Evolutionary conservation across 2,329 filamentous ascomycete species (phyloP), one percentile per base, ranked within the genome.

Genomic region (Claviceps pazoutovae): DNA sequence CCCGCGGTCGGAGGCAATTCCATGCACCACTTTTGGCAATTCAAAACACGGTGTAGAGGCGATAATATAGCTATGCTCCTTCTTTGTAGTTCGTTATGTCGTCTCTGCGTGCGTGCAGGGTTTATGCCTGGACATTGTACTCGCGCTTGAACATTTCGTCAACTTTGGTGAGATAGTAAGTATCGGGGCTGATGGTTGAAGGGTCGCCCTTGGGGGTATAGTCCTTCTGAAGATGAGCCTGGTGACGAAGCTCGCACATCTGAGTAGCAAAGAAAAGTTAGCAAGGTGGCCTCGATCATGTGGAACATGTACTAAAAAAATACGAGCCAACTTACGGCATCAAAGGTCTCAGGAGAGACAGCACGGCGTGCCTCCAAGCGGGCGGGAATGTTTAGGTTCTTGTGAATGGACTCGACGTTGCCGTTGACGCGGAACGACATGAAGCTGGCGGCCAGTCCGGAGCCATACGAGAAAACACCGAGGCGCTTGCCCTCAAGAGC

Each of bases 61-160:
- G 48, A 51, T 16, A 46, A 51, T 16, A 46, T 48, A 52, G 49
- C 49, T 26, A 34, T 37, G 51, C 41, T 17, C 36, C 49, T 47
- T 30, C 19, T 48, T 45, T 26, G 42, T 11, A 17, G 49, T 44
- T 50, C 30, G 37, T 34, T 38, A 21, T 13, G 8, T 43, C 26
- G 37, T 48, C 45, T 46, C 16, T 48, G 38, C 39, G 14, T 11
- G 14, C 11, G 30, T 34, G 21, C 45, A n/a, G 26, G 48, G 5
- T 59, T 65, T 79, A 90, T 67, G 77, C 82, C 78, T 90, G 86
- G 72, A 90, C 66, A 52, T 75, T 71, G 70, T 93, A 93, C 65
- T 79, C 78, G 62, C 87, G 80, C 73, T 85, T 83, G 82, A 87
- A 93, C 85, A 88, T 88, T 61, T 88, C 85, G 63, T 93, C 86